Percentiles rank a stretch among this genome's conserved stretches.
Evolutionary conservation across 345 rosid species (phyloP).

Genomic region (Raphanus raphanistrum): DNA sequence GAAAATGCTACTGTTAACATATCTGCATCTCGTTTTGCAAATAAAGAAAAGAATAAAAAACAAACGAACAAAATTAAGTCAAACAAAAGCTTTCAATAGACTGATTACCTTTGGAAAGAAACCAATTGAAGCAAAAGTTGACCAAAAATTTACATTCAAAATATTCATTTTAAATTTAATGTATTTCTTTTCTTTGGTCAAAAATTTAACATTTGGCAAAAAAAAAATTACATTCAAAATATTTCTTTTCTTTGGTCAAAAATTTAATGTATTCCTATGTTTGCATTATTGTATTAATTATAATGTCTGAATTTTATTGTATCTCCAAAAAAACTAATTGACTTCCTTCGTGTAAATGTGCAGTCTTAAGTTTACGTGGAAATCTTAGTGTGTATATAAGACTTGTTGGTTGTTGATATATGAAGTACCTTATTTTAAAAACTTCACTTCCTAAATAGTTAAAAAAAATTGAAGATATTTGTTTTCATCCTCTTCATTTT

Average conservation of each 20-base stretch:
- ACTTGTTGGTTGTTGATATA: not conserved
- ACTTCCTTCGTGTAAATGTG: not conserved
- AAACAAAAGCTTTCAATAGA: not conserved
- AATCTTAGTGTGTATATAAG: not conserved
- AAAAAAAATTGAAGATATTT: not conserved
- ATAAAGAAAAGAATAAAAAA: too few species aligned
- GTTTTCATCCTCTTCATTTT: not conserved
- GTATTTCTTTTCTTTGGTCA: not conserved
- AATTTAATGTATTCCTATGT: not conserved
- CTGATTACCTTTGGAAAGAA: not conserved
- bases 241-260: not conserved
- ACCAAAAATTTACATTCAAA: not conserved
- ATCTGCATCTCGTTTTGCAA: not conserved
- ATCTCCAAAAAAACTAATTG: not conserved
- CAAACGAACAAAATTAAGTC: not conserved
- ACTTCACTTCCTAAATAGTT: not conserved
- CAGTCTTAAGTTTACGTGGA: not conserved
- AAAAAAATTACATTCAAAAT: not conserved
- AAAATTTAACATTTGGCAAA: not conserved
- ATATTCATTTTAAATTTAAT: too few species aligned
- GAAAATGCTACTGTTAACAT: too few species aligned
- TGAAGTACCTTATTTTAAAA: not conserved
- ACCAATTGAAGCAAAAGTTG: not conserved
- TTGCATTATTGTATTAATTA: not conserved
- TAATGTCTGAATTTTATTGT: not conserved